Evolutionary conservation across 1,284 basidiomycete species (phyloP).

Genomic region (Apiotrichum domesticum): DNA sequence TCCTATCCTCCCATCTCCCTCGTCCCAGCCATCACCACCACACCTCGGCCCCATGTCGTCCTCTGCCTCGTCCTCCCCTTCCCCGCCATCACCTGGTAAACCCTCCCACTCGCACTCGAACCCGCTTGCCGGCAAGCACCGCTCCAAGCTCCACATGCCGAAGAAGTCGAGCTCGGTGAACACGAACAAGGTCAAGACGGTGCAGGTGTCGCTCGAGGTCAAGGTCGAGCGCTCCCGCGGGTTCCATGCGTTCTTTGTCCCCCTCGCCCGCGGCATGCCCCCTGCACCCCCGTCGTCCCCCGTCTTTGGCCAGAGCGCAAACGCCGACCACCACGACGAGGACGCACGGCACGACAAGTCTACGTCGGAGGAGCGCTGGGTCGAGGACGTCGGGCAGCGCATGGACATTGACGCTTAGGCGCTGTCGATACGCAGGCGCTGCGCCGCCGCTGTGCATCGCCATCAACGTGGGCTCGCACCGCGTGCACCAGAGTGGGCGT

Average conservation of each 20-base stretch:
- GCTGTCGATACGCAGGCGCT: too few species aligned
- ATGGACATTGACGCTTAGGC: constrained; percentile 30
- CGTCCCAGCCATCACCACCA: not conserved
- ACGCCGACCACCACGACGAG: not conserved
- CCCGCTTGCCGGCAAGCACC: constrained; percentile 8
- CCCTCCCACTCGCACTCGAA: constrained; percentile 8
- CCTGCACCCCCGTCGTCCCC: constrained; percentile 37
- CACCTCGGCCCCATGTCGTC: not conserved
- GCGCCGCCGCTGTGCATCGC: too few species aligned
- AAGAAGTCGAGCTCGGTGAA: constrained; percentile 31
- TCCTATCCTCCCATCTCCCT: not conserved
- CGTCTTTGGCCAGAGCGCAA: constrained; percentile 19
- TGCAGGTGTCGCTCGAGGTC: constrained; percentile 37
- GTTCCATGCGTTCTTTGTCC: constrained; percentile 42
- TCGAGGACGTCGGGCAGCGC: constrained; percentile 31
- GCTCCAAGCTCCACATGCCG: constrained; percentile 17
- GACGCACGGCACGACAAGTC: not conserved
- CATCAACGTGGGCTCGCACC: too few species aligned
- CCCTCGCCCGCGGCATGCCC: constrained; percentile 29
- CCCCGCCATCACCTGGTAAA: constrained; percentile 9
- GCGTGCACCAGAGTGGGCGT: too few species aligned
- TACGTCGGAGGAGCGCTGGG: constrained; percentile 30
- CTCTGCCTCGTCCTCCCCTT: constrained; percentile 9
- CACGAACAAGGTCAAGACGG: constrained; percentile 26
- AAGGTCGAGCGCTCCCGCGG: constrained; percentile 40